Conservation (phyloP, 2,329 filamentous ascomycete genomes). For the Fusarium oligoseptatum region DNA sequence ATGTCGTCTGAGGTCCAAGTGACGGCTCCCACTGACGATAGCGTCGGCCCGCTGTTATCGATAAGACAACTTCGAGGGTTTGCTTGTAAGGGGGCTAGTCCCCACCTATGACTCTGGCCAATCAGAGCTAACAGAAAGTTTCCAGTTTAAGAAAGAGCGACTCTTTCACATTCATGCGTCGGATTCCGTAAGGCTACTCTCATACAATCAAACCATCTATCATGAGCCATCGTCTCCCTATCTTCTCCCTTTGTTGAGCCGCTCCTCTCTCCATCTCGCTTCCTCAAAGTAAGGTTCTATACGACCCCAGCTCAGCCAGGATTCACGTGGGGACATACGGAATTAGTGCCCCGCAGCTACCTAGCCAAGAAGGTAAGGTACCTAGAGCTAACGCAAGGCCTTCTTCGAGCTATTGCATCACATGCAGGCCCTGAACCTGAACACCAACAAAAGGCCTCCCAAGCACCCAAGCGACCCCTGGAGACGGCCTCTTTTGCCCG, state of each 20-base stretch:
- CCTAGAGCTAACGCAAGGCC: conserved; percentile 38
- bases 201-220: not conserved
- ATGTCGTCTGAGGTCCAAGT: conserved; percentile 40
- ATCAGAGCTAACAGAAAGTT: not conserved
- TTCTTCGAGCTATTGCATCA: conserved; percentile 47
- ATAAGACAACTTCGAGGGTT: conserved; percentile 34
- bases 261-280: not conserved
- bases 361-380: conserved; percentile 33
- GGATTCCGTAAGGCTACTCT: not conserved
- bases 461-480: conserved; percentile 12
- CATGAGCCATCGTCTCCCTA: not conserved
- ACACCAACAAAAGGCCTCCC: conserved; percentile 34
- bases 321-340: conserved; percentile 37
- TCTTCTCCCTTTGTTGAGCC: not conserved
- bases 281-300: conserved; percentile 8
- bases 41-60: conserved; percentile 36
- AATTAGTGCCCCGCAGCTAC: conserved; percentile 49
- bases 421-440: conserved; percentile 42
- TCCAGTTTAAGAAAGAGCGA: not conserved
- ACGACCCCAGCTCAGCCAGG: conserved; percentile 31
- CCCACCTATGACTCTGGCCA: conserved; percentile 5
- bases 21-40: conserved; percentile 29
- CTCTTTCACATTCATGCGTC: not conserved
- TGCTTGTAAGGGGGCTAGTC: conserved; percentile 38
- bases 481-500: conserved; percentile 29